A percentile compares a stretch with the other conserved stretches of the same genome.
phyloP scores from a whole-genome alignment of 768 basidiomycete species.

The Brasilioporus rufonigricans region DNA sequence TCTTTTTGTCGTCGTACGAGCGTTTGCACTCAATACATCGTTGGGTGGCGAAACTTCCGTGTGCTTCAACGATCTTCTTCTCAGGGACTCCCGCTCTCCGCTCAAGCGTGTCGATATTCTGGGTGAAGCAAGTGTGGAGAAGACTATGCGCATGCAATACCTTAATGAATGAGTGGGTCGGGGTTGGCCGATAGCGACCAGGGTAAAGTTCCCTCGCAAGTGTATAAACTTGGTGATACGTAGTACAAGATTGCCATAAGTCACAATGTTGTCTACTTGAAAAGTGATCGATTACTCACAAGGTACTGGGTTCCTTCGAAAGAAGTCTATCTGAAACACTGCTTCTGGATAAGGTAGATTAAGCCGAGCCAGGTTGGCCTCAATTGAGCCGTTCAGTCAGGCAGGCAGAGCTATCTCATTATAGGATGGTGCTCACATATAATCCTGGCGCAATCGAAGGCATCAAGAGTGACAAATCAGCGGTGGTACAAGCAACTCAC shows the following conservation, averaged over 20 bases:
- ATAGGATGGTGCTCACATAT: slow-evolving; percentile 25
- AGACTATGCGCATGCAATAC: slow-evolving; percentile 68
- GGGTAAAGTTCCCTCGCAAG: slow-evolving; percentile 94
- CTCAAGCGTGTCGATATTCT: slow-evolving; percentile 93
- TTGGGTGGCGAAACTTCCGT: slow-evolving; percentile 91
- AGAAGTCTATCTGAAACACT: slow-evolving; percentile 90
- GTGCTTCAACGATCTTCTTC: slow-evolving; percentile 85
- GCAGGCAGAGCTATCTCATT: background rate
- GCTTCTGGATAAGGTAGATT: slow-evolving; percentile 92
- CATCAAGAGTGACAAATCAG: background rate
- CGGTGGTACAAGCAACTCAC: slow-evolving; percentile 38
- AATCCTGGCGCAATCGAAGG: slow-evolving; percentile 12
- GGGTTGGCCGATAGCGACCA: slow-evolving; percentile 83
- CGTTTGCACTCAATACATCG: slow-evolving; percentile 74
- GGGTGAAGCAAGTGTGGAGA: slow-evolving; percentile 80
- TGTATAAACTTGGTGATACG: slow-evolving; percentile 62
- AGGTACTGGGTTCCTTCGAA: slow-evolving; percentile 74
- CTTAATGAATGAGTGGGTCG: slow-evolving; percentile 86
- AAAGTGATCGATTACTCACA: slow-evolving; percentile 45
- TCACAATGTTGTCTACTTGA: background rate
- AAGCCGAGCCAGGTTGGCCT: slow-evolving; percentile 76
- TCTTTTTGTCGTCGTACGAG: slow-evolving; percentile 60
- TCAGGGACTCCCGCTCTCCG: slow-evolving; percentile 74
- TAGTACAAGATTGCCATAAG: background rate
- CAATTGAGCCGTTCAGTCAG: slow-evolving; percentile 5